Percentiles rank a stretch among this genome's conserved stretches.
Conservation (phyloP, 352 stramenopile genomes). For the Phytophthora colocasiae region DNA sequence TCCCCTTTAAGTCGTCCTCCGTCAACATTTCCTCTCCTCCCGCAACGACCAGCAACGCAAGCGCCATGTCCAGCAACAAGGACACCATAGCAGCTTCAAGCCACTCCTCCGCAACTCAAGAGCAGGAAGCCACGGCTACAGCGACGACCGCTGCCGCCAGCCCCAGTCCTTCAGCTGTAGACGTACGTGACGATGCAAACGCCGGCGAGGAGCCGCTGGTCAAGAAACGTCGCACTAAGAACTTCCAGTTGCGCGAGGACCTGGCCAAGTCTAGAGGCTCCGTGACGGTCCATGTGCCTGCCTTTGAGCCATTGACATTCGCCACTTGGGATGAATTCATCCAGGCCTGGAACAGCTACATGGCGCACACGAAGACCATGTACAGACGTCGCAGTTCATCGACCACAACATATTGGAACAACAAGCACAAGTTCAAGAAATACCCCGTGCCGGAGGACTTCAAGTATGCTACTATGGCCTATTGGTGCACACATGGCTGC, state of each 20-base stretch:
- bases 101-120: background rate
- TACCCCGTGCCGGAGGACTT: slow-evolving; percentile 73
- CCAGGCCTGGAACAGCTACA: slow-evolving; percentile 71
- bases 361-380: slow-evolving; percentile 75
- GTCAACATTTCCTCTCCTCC: too few relatives aligned
- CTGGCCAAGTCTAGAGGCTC: slow-evolving; percentile 60
- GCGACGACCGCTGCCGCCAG: background rate
- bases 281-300: slow-evolving; percentile 50
- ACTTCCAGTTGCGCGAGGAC: slow-evolving; percentile 81
- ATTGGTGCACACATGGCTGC: slow-evolving; percentile 87
- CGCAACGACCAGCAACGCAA: slow-evolving; percentile 18
- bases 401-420: slow-evolving; percentile 79
- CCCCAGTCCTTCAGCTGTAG: background rate
- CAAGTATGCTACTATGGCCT: slow-evolving; percentile 85
- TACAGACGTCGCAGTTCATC: slow-evolving; percentile 77
- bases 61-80: slow-evolving; percentile 27
- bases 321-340: slow-evolving; percentile 74
- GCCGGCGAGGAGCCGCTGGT: slow-evolving; percentile 38
- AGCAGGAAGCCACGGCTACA: background rate
- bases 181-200: too few relatives aligned
- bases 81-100: slow-evolving; percentile 21
- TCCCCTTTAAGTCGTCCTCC: too few relatives aligned
- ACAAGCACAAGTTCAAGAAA: slow-evolving; percentile 79
- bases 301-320: slow-evolving; percentile 67
- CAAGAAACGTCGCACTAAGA: slow-evolving; percentile 86